These are phyloP conservation scores for Pyricularia pennisetigena DNA, from an alignment of 2,329 filamentous ascomycete species.

Conservation along the genomic window DNA sequence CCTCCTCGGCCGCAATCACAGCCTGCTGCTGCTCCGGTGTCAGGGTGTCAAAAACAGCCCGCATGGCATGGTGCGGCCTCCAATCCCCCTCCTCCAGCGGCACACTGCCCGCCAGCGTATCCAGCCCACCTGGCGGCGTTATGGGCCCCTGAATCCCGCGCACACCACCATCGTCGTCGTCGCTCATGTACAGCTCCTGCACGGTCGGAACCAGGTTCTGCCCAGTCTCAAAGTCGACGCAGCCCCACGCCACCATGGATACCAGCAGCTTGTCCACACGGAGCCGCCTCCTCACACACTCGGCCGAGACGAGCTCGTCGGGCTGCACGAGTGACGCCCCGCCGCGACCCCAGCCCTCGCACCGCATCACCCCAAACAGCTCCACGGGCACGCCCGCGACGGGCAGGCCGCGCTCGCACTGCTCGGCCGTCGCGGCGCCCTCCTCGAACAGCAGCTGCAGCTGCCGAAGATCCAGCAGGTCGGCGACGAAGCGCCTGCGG, in stretches of 20 bases:
- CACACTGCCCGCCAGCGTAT: conserved; percentile 21
- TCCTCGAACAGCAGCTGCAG: conserved; percentile 48
- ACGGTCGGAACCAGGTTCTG: conserved; percentile 38
- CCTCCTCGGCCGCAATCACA: conserved; percentile 21
- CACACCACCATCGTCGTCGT: conserved; percentile 34
- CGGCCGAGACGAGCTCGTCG: conserved; percentile 48
- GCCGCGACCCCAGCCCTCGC: conserved; percentile 47
- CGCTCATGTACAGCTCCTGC: conserved; percentile 41
- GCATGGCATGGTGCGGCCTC: conserved; percentile 32
- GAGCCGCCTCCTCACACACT: conserved; percentile 42
- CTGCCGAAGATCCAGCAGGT: conserved; percentile 39
- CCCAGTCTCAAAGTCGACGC: conserved; percentile 41
- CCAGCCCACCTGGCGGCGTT: conserved; percentile 13
- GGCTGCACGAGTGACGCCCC: conserved; percentile 37
- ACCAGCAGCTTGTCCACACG: conserved; percentile 36
- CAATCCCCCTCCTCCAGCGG: conserved; percentile 24
- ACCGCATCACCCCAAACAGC: conserved; percentile 41
- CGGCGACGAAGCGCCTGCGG: conserved; percentile 36
- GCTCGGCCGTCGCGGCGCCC: conserved; percentile 9
- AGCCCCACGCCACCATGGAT: conserved; percentile 54
- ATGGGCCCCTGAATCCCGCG: conserved; percentile 31
- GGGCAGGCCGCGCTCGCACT: background rate
- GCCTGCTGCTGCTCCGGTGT: conserved; percentile 23
- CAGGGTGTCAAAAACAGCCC: conserved; percentile 30
- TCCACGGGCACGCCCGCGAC: conserved; percentile 34